Evolutionary conservation across 768 basidiomycete genomes (phyloP), one percentile per base, ranked within the genome.

Genomic region (Mycena pura): DNA sequence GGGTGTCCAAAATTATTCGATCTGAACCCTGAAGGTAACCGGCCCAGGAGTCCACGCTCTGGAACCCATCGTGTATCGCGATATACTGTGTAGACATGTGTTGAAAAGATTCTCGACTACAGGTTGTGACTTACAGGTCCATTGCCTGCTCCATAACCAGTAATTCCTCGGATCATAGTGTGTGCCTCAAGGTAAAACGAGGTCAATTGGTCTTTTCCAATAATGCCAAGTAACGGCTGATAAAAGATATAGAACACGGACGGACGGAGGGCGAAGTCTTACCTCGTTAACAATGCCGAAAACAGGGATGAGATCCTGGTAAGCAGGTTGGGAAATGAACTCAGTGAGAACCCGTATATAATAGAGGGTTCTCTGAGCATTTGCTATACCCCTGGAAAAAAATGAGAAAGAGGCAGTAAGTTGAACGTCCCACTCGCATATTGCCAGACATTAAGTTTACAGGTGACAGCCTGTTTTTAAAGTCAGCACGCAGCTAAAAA

Each of bases 321-420:
- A 89, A 64, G 85, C 79, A 65, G 88, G 85, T 72, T 93, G 91
- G 3, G 85, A 84, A 72, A 96, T 88, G 78, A 96, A 96, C 76
- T 92, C 89, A 45, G 85, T 82, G 64, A 92, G 74, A 32, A 88
- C 80, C 24, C 93, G 84, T 62, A 95, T 86, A 67, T 90, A 88
- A 71, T 90, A 84, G 34, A 95, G 77, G 15, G 89, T 83, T 22
- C 93, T 82, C 73, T 95, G 83, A 10, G 91, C 94, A 69, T 95
- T 95, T 43, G 92, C 92, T 46, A 93, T 67, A 15, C 93, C 93
- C 62, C 52, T 61, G 21, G 48, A 28, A 40, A 19, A 44, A n/a
- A 19, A 41, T 52, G 6, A 52, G 34, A 17, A 11, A 17, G 25
- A 11, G 40, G 11, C 24, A 3, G 9, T 2, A 7, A 36, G 14